Conservation (phyloP, 352 stramenopile genomes). For the Globisporangium ultimum region DNA sequence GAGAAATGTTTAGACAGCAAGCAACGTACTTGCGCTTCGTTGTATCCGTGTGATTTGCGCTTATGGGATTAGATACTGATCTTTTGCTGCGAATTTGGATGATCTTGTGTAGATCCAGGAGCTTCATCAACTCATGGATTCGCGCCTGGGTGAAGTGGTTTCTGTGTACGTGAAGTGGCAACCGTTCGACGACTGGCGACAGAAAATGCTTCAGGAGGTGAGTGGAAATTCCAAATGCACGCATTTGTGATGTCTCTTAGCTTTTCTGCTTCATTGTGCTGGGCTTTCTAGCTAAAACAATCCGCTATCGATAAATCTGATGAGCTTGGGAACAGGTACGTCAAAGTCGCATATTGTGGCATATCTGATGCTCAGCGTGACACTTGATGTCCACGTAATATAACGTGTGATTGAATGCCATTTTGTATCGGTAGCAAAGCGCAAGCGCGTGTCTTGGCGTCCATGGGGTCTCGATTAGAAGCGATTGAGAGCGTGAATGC, state of each 20-base stretch:
- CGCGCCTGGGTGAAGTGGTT: conserved; percentile 45
- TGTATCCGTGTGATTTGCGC: not conserved
- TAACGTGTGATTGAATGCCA: not conserved
- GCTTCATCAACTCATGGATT: conserved; percentile 47
- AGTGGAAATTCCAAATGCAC: not conserved
- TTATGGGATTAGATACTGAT: not conserved
- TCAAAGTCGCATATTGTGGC: not conserved
- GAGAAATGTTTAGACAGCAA: not conserved
- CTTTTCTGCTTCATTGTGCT: not conserved
- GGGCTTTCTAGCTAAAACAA: conserved; percentile 36
- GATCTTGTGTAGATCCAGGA: conserved; percentile 24
- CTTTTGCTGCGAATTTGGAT: not conserved
- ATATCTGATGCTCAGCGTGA: too few relatives aligned
- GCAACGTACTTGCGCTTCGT: not conserved
- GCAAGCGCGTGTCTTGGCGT: conserved; percentile 61
- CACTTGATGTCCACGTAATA: not conserved
- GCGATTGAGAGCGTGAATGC: conserved; percentile 55
- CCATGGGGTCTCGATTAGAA: conserved; percentile 60
- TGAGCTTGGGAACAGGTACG: conserved; percentile 65
- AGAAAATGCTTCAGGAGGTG: conserved; percentile 82
- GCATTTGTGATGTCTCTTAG: not conserved
- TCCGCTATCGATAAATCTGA: conserved; percentile 61
- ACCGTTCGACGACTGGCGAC: conserved; percentile 73
- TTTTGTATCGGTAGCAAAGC: conserved; percentile 46
- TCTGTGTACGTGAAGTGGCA: conserved; percentile 69